Evolutionary conservation across 1,284 basidiomycete genomes (phyloP).

Genomic region (Ceratobasidium theobromae): DNA sequence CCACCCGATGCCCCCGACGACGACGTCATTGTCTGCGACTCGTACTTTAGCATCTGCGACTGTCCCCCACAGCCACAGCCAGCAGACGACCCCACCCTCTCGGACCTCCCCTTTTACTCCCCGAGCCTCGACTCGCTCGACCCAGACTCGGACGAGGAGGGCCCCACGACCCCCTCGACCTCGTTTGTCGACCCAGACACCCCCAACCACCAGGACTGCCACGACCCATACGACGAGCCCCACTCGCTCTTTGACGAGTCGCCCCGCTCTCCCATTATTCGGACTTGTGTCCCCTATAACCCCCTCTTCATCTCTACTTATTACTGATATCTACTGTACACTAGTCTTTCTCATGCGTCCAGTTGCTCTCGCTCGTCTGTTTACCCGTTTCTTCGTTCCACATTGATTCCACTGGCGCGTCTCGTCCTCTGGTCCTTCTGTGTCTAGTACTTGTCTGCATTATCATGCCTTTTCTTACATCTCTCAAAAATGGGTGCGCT

Average conservation of each 20-base stretch:
- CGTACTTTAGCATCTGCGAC: slow-evolving; percentile 38
- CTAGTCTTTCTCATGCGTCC: slow-evolving; percentile 1
- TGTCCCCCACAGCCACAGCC: slow-evolving; percentile 58
- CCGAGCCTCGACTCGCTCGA: slow-evolving; percentile 14
- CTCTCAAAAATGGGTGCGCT: slow-evolving; percentile 8
- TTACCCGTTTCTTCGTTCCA: slow-evolving; percentile 19
- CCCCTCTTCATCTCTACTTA: slow-evolving; percentile 29
- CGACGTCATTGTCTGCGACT: slow-evolving; percentile 40
- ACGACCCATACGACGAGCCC: slow-evolving; percentile 17
- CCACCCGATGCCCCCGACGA: slow-evolving; percentile 41
- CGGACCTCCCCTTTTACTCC: slow-evolving; percentile 28
- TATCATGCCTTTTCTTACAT: slow-evolving; percentile 9
- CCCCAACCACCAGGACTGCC: background rate
- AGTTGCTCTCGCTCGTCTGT: background rate
- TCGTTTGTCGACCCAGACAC: slow-evolving; percentile 22
- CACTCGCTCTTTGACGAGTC: no score
- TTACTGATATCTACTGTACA: slow-evolving; percentile 31
- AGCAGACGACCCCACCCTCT: slow-evolving; percentile 57
- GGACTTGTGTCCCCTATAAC: slow-evolving; percentile 21
- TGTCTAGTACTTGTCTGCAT: background rate
- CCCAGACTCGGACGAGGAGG: slow-evolving; percentile 22
- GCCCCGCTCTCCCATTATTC: slow-evolving; percentile 10
- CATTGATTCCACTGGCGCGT: slow-evolving; percentile 16
- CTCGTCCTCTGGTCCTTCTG: background rate
- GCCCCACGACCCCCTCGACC: slow-evolving; percentile 15